Base-by-base conservation (phyloP, 2,329 filamentous ascomycete species). In the Teratosphaeria viscida region DNA sequence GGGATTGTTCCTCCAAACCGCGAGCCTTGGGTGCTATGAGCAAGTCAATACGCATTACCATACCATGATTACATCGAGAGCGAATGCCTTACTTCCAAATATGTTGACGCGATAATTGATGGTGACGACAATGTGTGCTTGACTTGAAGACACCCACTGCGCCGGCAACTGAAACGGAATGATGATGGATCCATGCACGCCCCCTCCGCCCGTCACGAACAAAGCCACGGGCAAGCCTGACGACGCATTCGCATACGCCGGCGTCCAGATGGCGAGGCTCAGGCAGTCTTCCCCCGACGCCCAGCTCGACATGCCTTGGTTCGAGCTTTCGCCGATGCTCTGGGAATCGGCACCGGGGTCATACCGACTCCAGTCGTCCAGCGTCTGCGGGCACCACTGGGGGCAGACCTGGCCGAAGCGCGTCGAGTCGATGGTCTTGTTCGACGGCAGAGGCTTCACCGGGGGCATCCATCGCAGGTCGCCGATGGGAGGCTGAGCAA, bases 131-230 rank as follows among this genome's bases (percentile, higher is more conserved):
- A 43, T 43, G 16, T 43, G 37, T n/a, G n/a, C 37, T 16, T 43
- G 37, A 14, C 11, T 16, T 10, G 12, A n/a, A 43, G 37, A 43
- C 37, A 43, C 37, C 37, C 37, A 43, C 37, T 43, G 37, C 5
- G 37, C 37, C 14, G 37, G 37, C 37, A 43, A 12, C 37, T 43
- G 37, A 43, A 12, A 43, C 16, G 37, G 37, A n/a, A 43, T 43
- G 16, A 43, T 43, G 37, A 43, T 43, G 37, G 37, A 43, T n/a
- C 37, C 37, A 43, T 43, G 37, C 11, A 14, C 11, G 16, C 37
- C 37, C 14, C 75, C 74, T 6, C 79, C 78, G 2, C 78, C 79
- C 34, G 76, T 75, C 52, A 78, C 71, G 68, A 78, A 81, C 39
- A 76, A 71, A 10, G 77, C 68, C 0, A 80, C 78, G 0, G 78